A percentile compares a stretch with the other conserved stretches of the same genome.
phyloP scores from a whole-genome alignment of 2,329 filamentous ascomycete species.

The Macroventuria anomochaeta region DNA sequence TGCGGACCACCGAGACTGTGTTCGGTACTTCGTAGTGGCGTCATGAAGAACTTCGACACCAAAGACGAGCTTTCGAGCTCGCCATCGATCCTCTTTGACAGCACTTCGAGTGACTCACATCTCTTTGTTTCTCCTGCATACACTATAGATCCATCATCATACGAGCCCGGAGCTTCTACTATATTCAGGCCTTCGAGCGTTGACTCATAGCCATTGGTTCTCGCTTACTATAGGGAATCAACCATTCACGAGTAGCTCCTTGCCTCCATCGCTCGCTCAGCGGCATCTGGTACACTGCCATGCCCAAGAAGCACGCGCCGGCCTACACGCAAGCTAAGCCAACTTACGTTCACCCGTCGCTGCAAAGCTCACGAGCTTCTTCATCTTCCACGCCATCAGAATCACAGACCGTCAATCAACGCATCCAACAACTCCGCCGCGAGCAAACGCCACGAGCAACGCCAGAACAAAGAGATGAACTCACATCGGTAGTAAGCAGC shows the following conservation, averaged over 20 bases:
- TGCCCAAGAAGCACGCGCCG: constrained; percentile 58
- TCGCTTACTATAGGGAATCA: constrained; percentile 6
- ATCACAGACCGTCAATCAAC: constrained; percentile 55
- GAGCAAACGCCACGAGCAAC: constrained; percentile 50
- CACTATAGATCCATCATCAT: neutral
- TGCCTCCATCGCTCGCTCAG: neutral
- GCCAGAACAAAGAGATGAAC: constrained; percentile 52
- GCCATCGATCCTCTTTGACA: neutral
- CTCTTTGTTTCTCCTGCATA: neutral
- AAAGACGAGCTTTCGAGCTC: constrained; percentile 8
- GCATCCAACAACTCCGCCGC: constrained; percentile 55
- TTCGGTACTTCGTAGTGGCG: constrained; percentile 10
- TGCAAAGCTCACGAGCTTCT: constrained; percentile 40
- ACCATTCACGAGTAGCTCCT: neutral
- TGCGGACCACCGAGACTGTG: neutral
- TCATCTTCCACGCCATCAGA: constrained; percentile 30
- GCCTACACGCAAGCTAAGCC: constrained; percentile 52
- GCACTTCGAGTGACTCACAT: neutral
- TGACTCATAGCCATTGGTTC: constrained; percentile 12
- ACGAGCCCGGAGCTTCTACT: neutral
- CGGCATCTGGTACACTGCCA: constrained; percentile 27
- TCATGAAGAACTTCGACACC: constrained; percentile 13
- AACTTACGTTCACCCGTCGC: constrained; percentile 47
- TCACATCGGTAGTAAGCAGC: constrained; percentile 51
- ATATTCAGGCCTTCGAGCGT: neutral